phyloP scores from a whole-genome alignment of 192 early-diverging fungal genomes.

The Hyaloraphidium curvatum region DNA sequence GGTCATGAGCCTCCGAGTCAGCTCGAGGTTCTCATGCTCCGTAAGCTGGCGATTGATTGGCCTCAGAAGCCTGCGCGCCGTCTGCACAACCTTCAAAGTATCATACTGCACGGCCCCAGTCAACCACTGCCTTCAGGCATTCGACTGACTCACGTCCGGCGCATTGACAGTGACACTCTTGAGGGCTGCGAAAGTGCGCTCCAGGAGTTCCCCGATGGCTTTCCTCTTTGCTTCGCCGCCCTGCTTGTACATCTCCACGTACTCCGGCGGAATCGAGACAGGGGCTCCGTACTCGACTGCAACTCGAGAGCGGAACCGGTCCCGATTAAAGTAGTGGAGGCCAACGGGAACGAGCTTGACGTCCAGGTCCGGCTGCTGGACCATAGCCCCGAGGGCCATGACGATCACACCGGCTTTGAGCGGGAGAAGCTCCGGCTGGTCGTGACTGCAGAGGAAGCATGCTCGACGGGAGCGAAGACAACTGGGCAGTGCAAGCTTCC shows the following conservation, averaged over 20 bases:
- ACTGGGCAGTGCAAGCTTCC: background rate
- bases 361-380: slow-evolving; percentile 56
- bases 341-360: slow-evolving; percentile 81
- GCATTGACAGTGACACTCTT: slow-evolving; percentile 83
- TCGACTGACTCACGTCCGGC: slow-evolving; percentile 28
- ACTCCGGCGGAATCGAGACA: slow-evolving; percentile 51
- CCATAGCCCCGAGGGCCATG: slow-evolving; percentile 83
- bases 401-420: slow-evolving; percentile 54
- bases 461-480: background rate
- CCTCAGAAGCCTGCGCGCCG: slow-evolving; percentile 76
- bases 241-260: slow-evolving; percentile 61
- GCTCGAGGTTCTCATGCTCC: slow-evolving; percentile 66
- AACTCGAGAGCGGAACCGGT: slow-evolving; percentile 83
- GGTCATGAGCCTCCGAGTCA: slow-evolving; percentile 64
- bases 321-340: background rate
- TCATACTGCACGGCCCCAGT: background rate
- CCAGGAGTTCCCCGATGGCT: slow-evolving; percentile 62
- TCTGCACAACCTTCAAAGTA: slow-evolving; percentile 64
- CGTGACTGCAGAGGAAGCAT: slow-evolving; percentile 29
- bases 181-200: slow-evolving; percentile 54
- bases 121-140: background rate
- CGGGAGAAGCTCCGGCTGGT: slow-evolving; percentile 87
- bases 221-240: slow-evolving; percentile 70
- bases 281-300: slow-evolving; percentile 93
- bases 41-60: slow-evolving; percentile 67